phyloP scores from a whole-genome alignment of 2,329 filamentous ascomycete genomes.

The Arthrobotrys sinensis region DNA sequence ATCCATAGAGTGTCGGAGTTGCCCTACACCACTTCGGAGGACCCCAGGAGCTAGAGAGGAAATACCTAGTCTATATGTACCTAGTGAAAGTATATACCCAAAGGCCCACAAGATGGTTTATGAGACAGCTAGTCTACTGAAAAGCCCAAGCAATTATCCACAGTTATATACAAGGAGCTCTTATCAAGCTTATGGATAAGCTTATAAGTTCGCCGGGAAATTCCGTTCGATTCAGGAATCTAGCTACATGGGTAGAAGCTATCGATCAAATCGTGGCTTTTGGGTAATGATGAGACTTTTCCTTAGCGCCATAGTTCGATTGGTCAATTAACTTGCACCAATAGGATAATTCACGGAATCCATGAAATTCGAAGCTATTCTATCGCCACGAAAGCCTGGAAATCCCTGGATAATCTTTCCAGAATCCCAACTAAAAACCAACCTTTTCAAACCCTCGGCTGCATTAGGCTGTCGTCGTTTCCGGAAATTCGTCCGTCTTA shows the following conservation, averaged over 20 bases:
- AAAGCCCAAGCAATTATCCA: no score
- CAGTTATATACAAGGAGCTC: no score
- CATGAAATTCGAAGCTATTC: background rate
- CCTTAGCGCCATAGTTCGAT: background rate
- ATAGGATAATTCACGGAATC: conserved; percentile 11
- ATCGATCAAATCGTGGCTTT: no score
- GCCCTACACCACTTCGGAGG: no score
- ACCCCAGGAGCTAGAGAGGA: no score
- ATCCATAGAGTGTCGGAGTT: no score
- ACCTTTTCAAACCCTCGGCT: conserved; percentile 5
- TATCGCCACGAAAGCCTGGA: background rate
- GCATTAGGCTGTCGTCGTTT: conserved; percentile 36
- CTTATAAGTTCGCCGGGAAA: background rate
- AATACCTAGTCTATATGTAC: no score
- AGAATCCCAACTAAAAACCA: background rate
- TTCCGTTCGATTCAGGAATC: background rate
- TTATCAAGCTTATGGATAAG: conserved; percentile 9
- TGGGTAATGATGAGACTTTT: background rate
- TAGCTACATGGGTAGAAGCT: background rate
- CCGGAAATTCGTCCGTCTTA: conserved; percentile 37
- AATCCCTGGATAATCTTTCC: background rate
- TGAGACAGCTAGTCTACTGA: no score
- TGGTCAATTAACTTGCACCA: conserved; percentile 6
- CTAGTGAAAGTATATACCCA: no score
- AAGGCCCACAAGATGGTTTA: no score